Evolutionary conservation across 805 yeast genomes (phyloP), one percentile per base, ranked within the genome.

Genomic region (Debaryomyces maramus): DNA sequence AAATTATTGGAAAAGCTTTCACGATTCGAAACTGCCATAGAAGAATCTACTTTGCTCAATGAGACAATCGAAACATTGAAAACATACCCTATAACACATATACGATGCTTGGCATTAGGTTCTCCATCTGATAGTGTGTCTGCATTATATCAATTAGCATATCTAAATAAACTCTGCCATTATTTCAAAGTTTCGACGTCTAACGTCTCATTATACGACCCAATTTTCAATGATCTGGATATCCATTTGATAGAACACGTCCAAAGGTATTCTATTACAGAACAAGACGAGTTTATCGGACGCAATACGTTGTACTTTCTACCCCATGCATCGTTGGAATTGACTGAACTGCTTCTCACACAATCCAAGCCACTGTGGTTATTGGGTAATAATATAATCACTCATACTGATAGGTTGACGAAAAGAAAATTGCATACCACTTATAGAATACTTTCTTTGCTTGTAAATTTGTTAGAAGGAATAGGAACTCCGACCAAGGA

Each of bases 71-170:
- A 48, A 11, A 3, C 15, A 8, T 21, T 33, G 26, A 2, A 14
- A 7, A 19, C 11, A 11, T 14, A 14, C 27, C 7, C 11, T 2
- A 32, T 55, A 23, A 41, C 48, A 4, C 48, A 43, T 19, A 70
- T 86, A 44, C 65, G 88, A 49, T 85, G 91, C 51, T 58, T 86
- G 21, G 95, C 91, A 0, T 62, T 86, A 15, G 95, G 95, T 0
- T 70, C 80, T 4, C 85, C 88, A 3, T 58, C 75, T 10, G 75
- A 74, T 5, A 82, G 78, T 39, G 56, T 52, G n/a, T 75, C 77
- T 17, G 84, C 91, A 1, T 61, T 78, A 29, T 84, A 73, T 55
- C 95, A 86, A 58, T 54, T 85, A 7, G 89, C 88, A 1, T 57
- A 79, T 34, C 54, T 85, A 18, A 40, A 64, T n/a, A 66, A 73